Evolutionary conservation across 192 early-diverging fungal species (phyloP).

Genomic region (Allomyces arbusculus): DNA sequence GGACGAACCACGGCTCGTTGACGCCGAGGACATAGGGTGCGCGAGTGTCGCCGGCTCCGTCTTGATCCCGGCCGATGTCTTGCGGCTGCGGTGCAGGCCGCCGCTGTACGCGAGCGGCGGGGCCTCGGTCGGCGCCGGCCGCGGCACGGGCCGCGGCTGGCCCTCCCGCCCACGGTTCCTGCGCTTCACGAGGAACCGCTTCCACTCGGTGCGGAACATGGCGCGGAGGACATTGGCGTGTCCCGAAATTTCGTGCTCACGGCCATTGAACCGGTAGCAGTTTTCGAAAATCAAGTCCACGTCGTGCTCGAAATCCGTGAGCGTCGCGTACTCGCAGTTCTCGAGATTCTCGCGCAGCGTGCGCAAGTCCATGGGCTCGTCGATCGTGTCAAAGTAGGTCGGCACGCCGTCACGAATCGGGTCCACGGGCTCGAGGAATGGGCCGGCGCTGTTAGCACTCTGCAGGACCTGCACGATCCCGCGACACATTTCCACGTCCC

Average conservation of each 20-base stretch:
- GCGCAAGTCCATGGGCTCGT: slow-evolving; percentile 50
- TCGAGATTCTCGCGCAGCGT: slow-evolving; percentile 39
- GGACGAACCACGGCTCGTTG: too few relatives aligned
- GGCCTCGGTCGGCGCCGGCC: too few relatives aligned
- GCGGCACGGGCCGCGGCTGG: too few relatives aligned
- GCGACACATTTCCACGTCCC: too few relatives aligned
- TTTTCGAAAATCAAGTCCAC: slow-evolving; percentile 38
- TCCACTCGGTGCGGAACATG: not conserved
- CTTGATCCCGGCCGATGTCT: not conserved
- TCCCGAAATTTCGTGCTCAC: too few relatives aligned
- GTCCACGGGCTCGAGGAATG: slow-evolving; percentile 42
- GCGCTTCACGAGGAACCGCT: too few relatives aligned
- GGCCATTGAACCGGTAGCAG: slow-evolving; percentile 39
- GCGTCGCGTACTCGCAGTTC: slow-evolving; percentile 21
- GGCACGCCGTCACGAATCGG: slow-evolving; percentile 37
- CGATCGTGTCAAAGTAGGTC: slow-evolving; percentile 37
- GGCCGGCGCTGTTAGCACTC: slow-evolving; percentile 12
- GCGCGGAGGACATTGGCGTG: not conserved
- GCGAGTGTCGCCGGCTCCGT: not conserved
- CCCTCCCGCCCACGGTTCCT: too few relatives aligned
- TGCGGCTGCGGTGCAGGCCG: too few relatives aligned
- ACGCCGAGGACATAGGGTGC: not conserved
- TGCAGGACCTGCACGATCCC: too few relatives aligned
- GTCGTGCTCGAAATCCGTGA: slow-evolving; percentile 29
- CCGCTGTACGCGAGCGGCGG: too few relatives aligned